Base-by-base conservation (phyloP, 129 eudicot genomes). In the Lonicera japonica region DNA sequence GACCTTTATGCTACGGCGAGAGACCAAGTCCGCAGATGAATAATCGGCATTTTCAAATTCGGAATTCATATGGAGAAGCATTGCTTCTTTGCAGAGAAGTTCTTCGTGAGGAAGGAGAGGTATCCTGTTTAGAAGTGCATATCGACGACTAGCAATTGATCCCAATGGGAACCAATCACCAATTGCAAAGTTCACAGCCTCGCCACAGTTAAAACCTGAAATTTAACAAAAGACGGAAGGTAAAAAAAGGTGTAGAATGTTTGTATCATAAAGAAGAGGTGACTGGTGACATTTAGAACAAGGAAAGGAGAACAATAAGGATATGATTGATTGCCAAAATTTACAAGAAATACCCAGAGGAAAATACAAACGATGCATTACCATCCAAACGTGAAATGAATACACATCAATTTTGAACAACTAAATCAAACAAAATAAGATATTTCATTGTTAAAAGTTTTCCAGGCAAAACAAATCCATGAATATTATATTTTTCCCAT, bases 111-210 rank as follows among this genome's bases (percentile, higher is more conserved):
- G 98, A 61, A 91, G 88, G 34, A 91, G 82, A 63, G 98, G 98
- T 43, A 75, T 64, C 70, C 98, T 87, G 64, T 82, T 84, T 23
- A 91, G 77, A 70, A 84, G 72, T 16, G 98, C 86, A 71, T 91
- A 91, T 69, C 96, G 96, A 55, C 80, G 94, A 52, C 98, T 87
- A 57, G 98, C 96, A 18, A 87, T 63, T 38, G 95, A 79, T 20
- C 96, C 96, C 66, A 91, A 63, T 11, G 88, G 82, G 72, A 91
- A 91, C 98, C 98, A 91, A 65, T 91, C 96, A 41, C 98, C 90
- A 47, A 80, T 71, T 14, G 99, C 99, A 77, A 94, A 94, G 75
- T 94, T 94, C 21, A 94, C 99, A 25, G 99, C 99, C 66, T 91
- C 98, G 0, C 96, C 90, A 78, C 98, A 91, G 65, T 91, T 91